Conservation (phyloP, 306 rosid species). For the Acmispon strigosus region DNA sequence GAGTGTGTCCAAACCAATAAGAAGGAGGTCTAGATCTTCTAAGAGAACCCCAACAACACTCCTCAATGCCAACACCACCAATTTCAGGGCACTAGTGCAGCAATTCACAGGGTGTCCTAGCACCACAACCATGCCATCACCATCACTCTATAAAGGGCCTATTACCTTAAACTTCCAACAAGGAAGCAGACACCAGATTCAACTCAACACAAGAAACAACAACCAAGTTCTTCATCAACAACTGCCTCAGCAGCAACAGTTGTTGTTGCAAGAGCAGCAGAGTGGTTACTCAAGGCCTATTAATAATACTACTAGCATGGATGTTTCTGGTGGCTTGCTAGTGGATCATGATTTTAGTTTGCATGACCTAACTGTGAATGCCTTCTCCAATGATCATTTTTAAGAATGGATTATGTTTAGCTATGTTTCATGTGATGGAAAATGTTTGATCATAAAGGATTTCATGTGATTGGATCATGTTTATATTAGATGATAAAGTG, state of each 20-base stretch:
- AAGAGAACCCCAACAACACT: constrained; percentile 62
- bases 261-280: constrained; percentile 5
- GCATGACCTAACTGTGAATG: constrained; percentile 27
- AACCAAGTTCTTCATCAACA: constrained; percentile 17
- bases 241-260: constrained; percentile 17
- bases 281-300: constrained; percentile 14
- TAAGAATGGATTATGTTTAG: not conserved
- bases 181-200: constrained; percentile 27
- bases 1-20: constrained; percentile 30
- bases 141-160: constrained; percentile 55
- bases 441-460: not conserved
- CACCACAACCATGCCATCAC: constrained; percentile 25
- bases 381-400: constrained; percentile 21
- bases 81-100: constrained; percentile 74
- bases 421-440: constrained; percentile 5
- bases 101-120: constrained; percentile 73
- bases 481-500: not conserved
- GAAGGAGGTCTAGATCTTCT: constrained; percentile 62
- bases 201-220: constrained; percentile 1
- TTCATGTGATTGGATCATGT: not conserved
- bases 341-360: constrained; percentile 25
- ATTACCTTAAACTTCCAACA: constrained; percentile 58
- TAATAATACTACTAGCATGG: not conserved
- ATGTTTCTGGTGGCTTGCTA: constrained; percentile 25
- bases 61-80: constrained; percentile 60